Conservation (phyloP, 371 early-diverging fungal species). For the Entomophthora muscae region DNA sequence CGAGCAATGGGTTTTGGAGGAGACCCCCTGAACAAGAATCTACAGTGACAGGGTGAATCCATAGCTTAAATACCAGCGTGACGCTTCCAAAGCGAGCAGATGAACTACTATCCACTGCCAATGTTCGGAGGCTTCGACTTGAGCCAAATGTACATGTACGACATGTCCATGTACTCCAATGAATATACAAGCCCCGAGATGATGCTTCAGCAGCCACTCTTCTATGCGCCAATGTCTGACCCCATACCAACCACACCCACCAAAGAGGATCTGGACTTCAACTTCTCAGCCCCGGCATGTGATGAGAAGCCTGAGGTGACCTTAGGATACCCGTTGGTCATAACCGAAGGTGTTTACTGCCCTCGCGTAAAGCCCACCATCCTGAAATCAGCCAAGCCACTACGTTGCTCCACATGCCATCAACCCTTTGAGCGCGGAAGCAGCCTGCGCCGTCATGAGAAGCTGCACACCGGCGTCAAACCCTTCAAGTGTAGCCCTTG, state of each 20-base stretch:
- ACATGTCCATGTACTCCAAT: not conserved
- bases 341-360: not conserved
- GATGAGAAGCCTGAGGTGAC: not conserved
- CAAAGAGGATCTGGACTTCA: not conserved
- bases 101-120: not conserved
- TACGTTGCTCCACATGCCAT: constrained; percentile 1
- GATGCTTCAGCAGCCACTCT: not conserved
- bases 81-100: too few species aligned
- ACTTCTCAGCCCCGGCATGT: not conserved
- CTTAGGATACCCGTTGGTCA: not conserved
- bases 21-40: too few species aligned
- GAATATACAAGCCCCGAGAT: not conserved
- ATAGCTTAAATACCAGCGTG: too few species aligned
- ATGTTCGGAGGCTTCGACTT: not conserved
- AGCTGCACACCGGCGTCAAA: constrained; percentile 4
- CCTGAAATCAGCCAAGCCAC: not conserved
- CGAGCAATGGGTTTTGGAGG: too few species aligned
- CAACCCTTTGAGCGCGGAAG: not conserved
- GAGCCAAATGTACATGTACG: not conserved
- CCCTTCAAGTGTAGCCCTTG: constrained; percentile 1
- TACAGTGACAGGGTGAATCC: too few species aligned
- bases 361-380: not conserved
- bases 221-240: not conserved
- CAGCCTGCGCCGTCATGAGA: not conserved
- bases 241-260: not conserved